These are phyloP conservation scores for Colletotrichum lupini DNA, from an alignment of 2,329 filamentous ascomycete species.

Conservation along the genomic window DNA sequence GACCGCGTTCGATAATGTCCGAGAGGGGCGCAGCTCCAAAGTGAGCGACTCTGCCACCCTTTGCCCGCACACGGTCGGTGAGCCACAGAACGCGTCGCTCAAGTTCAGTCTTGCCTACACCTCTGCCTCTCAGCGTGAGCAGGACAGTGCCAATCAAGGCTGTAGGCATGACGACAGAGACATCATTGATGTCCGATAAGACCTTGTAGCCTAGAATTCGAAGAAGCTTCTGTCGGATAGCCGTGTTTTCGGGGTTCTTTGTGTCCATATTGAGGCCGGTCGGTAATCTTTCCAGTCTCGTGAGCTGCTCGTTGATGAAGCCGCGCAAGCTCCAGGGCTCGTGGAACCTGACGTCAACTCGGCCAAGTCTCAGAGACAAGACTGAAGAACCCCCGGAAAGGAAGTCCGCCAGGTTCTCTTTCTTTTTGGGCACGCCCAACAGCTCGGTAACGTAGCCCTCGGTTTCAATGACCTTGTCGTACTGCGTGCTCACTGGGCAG, in stretches of 20 bases:
- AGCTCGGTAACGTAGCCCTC: slow-evolving; percentile 96
- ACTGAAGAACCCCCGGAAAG: slow-evolving; percentile 87
- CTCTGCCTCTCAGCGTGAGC: slow-evolving; percentile 88
- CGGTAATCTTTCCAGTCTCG: slow-evolving; percentile 64
- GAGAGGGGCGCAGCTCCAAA: slow-evolving; percentile 85
- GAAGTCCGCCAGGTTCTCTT: slow-evolving; percentile 92
- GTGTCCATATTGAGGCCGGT: slow-evolving; percentile 58
- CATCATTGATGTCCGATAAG: slow-evolving; percentile 91
- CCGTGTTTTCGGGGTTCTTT: slow-evolving; percentile 59
- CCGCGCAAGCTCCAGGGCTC: slow-evolving; percentile 91
- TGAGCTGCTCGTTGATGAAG: slow-evolving; percentile 83
- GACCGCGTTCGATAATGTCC: slow-evolving; percentile 86
- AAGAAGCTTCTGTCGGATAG: slow-evolving; percentile 77
- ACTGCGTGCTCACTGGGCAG: slow-evolving; percentile 96
- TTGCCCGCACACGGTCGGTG: slow-evolving; percentile 80
- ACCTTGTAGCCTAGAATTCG: slow-evolving; percentile 93
- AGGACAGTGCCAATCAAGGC: slow-evolving; percentile 94
- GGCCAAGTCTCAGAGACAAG: slow-evolving; percentile 85
- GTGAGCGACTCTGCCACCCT: slow-evolving; percentile 93
- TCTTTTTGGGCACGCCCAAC: slow-evolving; percentile 92
- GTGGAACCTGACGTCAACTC: slow-evolving; percentile 95
- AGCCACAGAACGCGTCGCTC: slow-evolving; percentile 92
- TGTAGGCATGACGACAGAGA: slow-evolving; percentile 98
- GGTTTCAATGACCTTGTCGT: slow-evolving; percentile 98
- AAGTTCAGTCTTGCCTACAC: slow-evolving; percentile 88